Evolutionary conservation across 768 basidiomycete genomes (phyloP), one percentile per base, ranked within the genome.

Genomic region (Leccinellum albellum): DNA sequence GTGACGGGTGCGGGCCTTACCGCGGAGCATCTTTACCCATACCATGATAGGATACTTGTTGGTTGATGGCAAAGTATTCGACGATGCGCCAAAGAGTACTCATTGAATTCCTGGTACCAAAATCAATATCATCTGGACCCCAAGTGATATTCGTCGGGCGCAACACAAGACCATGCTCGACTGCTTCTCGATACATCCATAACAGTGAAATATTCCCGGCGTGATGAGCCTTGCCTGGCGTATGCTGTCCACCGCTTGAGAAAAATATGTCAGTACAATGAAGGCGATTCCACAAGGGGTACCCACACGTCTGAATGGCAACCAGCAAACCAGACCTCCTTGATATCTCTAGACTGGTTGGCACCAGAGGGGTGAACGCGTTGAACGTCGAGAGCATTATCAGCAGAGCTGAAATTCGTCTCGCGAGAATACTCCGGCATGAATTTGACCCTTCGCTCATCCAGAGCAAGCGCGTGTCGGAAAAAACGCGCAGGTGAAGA

Each of bases 401-500:
- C 24, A 14, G 42, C 42, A 69, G n/a, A n/a, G 37, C 48, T 53
- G 1, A 53, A 49, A 32, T 61, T 70, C 55, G 59, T 59, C 59
- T 73, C 65, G 6, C 60, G 62, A 37, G 24, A 48, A 48, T 48
- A 29, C 2, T 48, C 47, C 1, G 47, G 47, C 47, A 48, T 48
- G 6, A 48, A 48, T 13, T 48, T 48, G 12, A 48, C 47, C 28
- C 47, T 28, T 2, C 24, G 28, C 28, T 48, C 47, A 15, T 48
- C 47, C 10, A 48, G 47, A 29, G 47, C 47, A 28, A 48, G 47
- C 28, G 47, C 47, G 17, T 48, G 47, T 10, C 47, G 47, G n/a
- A 48, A 17, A 29, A 10, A n/a, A 24, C n/a, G 28, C n/a, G 83
- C 82, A 10, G 78, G 79, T 3, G 74, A 76, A 0, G 79, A 79